These are phyloP conservation scores for Trifolium fragiferum DNA, from an alignment of 306 rosid genomes.

Conservation along the genomic window DNA sequence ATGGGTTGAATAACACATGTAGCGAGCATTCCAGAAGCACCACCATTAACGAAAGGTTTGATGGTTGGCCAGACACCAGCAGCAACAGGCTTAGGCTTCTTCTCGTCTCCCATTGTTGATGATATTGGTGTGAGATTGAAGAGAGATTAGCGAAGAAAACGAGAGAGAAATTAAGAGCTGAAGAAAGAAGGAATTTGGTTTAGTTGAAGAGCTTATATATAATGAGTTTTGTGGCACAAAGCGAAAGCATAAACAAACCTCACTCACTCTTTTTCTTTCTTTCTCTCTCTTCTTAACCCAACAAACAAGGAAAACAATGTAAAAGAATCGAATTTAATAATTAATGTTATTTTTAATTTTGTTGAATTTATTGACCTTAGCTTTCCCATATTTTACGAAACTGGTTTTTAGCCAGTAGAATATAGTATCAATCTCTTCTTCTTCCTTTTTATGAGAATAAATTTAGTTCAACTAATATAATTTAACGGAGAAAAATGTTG, in stretches of 20 bases:
- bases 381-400: constrained; percentile 11
- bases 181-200: not conserved
- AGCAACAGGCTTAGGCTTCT: constrained; percentile 58
- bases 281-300: constrained; percentile 1
- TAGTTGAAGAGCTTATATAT: not conserved
- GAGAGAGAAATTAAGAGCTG: constrained; percentile 19
- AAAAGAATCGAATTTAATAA: constrained; percentile 9
- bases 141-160: constrained; percentile 28
- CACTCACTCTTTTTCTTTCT: not conserved
- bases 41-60: constrained; percentile 96
- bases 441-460: too few relatives aligned
- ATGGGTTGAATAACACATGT: constrained; percentile 96
- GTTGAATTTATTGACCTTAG: not conserved
- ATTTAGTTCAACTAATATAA: too few relatives aligned
- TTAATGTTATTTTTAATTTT: not conserved
- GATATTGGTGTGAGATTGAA: not conserved
- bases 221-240: not conserved
- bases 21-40: constrained; percentile 96
- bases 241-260: not conserved
- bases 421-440: too few relatives aligned
- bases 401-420: not conserved
- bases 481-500: too few relatives aligned
- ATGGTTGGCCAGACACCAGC: constrained; percentile 77
- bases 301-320: constrained; percentile 26
- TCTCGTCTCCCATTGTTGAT: constrained; percentile 82